Base-by-base conservation (phyloP, 495 filamentous ascomycete genomes). In the Friedmanniomyces simplex region DNA sequence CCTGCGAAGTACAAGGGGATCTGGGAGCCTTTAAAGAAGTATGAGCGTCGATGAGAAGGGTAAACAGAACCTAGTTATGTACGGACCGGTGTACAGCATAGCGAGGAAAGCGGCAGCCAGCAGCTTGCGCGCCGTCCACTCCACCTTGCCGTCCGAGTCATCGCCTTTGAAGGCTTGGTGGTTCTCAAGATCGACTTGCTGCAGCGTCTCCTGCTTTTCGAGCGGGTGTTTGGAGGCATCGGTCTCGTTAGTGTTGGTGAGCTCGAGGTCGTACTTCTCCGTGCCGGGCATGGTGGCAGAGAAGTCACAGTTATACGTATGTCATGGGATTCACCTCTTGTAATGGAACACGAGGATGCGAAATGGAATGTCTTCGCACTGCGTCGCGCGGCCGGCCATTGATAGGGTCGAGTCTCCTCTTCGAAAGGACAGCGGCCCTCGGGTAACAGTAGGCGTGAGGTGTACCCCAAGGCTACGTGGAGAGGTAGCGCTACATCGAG, bases 1-100 rank as follows among this genome's bases (percentile, higher is more conserved):
- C 65, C 67, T 18, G 58, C 63, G 51, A 69, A 67, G 58, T 67
- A 69, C 18, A 69, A 50, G 21, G 62, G 64, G 55, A 69, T 58
- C 51, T 69, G 67, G 16, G 67, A 69, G 43, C 67, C 67, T 67
- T 21, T 37, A 13, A 28, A 37, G 8, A 8, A 37, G 34, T 8
- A 37, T 16, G 34, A 3, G 21, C 22, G 18, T 47, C 18, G 47
- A 59, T n/a, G 28, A 10, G 32, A n/a, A n/a, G n/a, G n/a, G n/a
- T n/a, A n/a, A n/a, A n/a, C n/a, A n/a, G n/a, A n/a, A n/a, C n/a
- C n/a, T n/a, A n/a, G n/a, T n/a, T n/a, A n/a, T n/a, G 5, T 7
- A 56, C 21, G 20, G 52, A 67, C 64, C 64, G 24, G 65, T 67
- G 50, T 68, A 68, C 18, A 68, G 49, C 37, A 56, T 63, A 13